These are phyloP conservation scores for Dothidotthia symphoricarpi DNA, from an alignment of 2,329 filamentous ascomycete species.

Conservation along the genomic window DNA sequence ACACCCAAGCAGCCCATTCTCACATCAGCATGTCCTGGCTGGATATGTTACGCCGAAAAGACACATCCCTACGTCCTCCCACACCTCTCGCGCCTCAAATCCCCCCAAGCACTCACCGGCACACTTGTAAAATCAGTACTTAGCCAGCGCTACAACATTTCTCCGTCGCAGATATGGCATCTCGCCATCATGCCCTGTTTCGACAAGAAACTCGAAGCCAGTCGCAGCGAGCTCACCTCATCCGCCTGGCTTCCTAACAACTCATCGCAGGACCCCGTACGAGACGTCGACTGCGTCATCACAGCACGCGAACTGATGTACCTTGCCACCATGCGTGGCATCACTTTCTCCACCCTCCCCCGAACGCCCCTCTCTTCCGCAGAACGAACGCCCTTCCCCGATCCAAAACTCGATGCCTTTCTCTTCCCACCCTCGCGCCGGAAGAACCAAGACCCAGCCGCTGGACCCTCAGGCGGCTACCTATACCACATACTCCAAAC, in stretches of 20 bases:
- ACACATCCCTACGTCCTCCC: constrained; percentile 92
- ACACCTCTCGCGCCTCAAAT: constrained; percentile 87
- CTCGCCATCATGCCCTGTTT: constrained; percentile 97
- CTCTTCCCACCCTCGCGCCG: constrained; percentile 59
- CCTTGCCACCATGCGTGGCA: constrained; percentile 74
- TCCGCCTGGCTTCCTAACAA: constrained; percentile 59
- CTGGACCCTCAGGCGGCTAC: constrained; percentile 85
- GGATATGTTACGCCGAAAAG: constrained; percentile 99
- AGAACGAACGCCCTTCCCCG: constrained; percentile 65
- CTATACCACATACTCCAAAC: constrained; percentile 79
- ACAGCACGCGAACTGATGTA: constrained; percentile 93
- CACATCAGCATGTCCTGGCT: constrained; percentile 89
- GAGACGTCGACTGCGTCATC: constrained; percentile 97
- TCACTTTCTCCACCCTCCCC: constrained; percentile 74
- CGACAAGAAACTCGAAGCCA: constrained; percentile 97
- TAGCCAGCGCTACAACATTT: constrained; percentile 67
- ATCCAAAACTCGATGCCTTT: constrained; percentile 67
- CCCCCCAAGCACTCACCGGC: constrained; percentile 86
- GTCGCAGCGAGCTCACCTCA: constrained; percentile 86
- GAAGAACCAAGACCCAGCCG: constrained; percentile 50
- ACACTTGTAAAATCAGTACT: constrained; percentile 86
- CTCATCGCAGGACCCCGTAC: constrained; percentile 47
- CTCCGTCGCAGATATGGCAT: constrained; percentile 85
- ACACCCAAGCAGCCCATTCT: constrained; percentile 64
- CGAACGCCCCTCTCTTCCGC: constrained; percentile 52